A percentile compares a stretch with the other conserved stretches of the same genome.
These are phyloP conservation scores for Phanerochaete carnosa DNA, from an alignment of 768 basidiomycete species.

Conservation along the genomic window DNA sequence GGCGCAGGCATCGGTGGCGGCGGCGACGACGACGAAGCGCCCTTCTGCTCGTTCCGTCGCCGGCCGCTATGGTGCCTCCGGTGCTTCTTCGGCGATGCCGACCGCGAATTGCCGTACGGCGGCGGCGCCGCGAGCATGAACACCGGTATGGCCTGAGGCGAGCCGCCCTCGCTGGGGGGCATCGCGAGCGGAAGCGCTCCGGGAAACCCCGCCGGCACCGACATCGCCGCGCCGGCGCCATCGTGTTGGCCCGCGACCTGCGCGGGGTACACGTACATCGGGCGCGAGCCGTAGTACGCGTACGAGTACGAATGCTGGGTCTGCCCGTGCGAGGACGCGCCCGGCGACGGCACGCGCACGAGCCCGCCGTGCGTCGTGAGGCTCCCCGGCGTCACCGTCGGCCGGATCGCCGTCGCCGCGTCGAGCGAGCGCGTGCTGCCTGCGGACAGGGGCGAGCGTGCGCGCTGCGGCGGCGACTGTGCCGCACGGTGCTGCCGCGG, in stretches of 20 bases:
- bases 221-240: not conserved
- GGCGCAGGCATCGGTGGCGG: not conserved
- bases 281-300: constrained; percentile 18
- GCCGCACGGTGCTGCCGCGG: not conserved
- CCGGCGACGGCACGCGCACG: constrained; percentile 11
- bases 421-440: constrained; percentile 9
- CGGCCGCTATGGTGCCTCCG: constrained; percentile 1
- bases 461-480: not conserved
- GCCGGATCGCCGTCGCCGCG: constrained; percentile 8
- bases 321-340: constrained; percentile 19
- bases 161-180: not conserved
- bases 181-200: not conserved
- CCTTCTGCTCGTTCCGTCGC: not conserved
- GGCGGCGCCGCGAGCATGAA: constrained; percentile 20
- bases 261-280: constrained; percentile 19
- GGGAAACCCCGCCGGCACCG: not conserved
- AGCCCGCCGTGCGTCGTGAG: constrained; percentile 3
- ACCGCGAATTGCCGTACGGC: constrained; percentile 8
- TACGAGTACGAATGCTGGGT: constrained; percentile 17
- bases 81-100: constrained; percentile 10
- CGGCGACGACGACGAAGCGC: not conserved
- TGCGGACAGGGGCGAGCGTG: not conserved
- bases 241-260: constrained; percentile 2
- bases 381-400: constrained; percentile 2
- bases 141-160: constrained; percentile 18